A percentile compares a stretch with the other conserved stretches of the same genome.
phyloP scores from a whole-genome alignment of 2,329 filamentous ascomycete genomes.

The Cladorrhinum sp. region DNA sequence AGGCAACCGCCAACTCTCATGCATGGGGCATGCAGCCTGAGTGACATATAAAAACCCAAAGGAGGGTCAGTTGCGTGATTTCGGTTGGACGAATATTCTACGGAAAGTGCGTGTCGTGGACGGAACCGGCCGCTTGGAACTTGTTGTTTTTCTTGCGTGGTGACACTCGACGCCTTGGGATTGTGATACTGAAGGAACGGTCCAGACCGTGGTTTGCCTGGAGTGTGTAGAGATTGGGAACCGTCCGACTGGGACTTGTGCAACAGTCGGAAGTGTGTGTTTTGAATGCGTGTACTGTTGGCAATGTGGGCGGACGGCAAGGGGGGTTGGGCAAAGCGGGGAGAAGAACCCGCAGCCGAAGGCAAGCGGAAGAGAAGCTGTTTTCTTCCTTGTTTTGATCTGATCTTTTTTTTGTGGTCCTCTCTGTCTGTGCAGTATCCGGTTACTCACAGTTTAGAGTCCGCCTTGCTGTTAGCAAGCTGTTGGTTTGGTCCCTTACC shows the following conservation, averaged over 20 bases:
- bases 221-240: neutral
- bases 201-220: neutral
- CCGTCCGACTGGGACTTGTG: neutral
- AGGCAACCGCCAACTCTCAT: too few relatives aligned
- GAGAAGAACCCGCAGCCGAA: neutral
- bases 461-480: neutral
- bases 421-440: too few relatives aligned
- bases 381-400: neutral
- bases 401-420: too few relatives aligned
- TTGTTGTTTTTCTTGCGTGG: neutral
- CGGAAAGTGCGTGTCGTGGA: neutral
- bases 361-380: neutral
- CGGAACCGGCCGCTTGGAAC: neutral
- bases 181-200: neutral
- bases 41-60: too few relatives aligned
- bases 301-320: neutral
- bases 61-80: too few relatives aligned
- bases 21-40: too few relatives aligned
- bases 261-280: neutral
- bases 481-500: slow-evolving; percentile 5
- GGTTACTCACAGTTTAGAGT: neutral
- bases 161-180: neutral
- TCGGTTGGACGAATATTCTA: neutral
- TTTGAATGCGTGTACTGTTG: too few relatives aligned
- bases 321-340: neutral